These are phyloP conservation scores for Orobanche coerulescens DNA, from an alignment of 257 asterid genomes.

Conservation along the genomic window DNA sequence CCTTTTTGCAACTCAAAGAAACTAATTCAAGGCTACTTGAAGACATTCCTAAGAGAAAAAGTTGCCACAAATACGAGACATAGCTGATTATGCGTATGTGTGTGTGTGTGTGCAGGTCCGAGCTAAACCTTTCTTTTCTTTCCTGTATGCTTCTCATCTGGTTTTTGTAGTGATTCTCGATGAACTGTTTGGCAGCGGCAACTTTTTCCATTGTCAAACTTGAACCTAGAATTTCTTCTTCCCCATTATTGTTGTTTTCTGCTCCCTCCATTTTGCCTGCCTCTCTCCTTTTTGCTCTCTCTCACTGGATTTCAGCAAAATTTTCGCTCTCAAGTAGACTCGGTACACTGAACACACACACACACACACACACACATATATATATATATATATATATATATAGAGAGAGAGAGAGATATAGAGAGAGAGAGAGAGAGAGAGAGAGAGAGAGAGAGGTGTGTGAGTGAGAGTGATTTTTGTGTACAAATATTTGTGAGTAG, in stretches of 20 bases:
- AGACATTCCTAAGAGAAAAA: constrained; percentile 14
- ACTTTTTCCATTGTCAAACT: constrained; percentile 88
- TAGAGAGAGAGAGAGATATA: too few species aligned
- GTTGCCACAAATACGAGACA: constrained; percentile 3
- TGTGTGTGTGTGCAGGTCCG: too few species aligned
- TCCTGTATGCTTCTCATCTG: constrained; percentile 87
- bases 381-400: background rate
- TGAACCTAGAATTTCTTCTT: constrained; percentile 67
- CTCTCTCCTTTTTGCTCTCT: constrained; percentile 18
- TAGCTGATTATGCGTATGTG: constrained; percentile 1
- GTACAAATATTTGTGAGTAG: background rate
- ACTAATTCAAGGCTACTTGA: background rate
- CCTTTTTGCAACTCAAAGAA: constrained; percentile 3
- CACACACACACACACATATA: too few species aligned
- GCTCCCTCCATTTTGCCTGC: constrained; percentile 40
- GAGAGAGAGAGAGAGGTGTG: background rate
- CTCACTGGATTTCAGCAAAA: constrained; percentile 26
- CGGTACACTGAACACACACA: too few species aligned
- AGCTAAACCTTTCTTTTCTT: constrained; percentile 61
- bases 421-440: background rate
- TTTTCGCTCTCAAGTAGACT: background rate
- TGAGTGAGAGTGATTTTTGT: background rate
- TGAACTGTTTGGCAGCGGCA: constrained; percentile 86
- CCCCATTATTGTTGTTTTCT: constrained; percentile 23
- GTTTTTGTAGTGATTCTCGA: constrained; percentile 85